Evolutionary conservation across 805 yeast species (phyloP).

Genomic region (Cyberlindnera americana): DNA sequence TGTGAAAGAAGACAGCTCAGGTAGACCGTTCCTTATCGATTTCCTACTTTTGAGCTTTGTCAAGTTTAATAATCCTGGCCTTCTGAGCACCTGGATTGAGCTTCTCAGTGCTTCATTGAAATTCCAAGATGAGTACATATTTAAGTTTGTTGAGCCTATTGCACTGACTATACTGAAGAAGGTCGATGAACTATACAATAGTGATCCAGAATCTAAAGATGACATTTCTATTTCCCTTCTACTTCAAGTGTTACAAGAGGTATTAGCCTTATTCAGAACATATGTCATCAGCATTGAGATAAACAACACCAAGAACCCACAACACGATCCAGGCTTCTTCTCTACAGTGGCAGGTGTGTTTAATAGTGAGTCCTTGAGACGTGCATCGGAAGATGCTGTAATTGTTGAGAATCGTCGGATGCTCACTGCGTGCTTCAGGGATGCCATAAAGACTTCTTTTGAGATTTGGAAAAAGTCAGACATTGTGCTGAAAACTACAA

Average conservation of each 20-base stretch:
- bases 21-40: slow-evolving; percentile 21
- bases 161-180: slow-evolving; percentile 22
- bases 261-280: slow-evolving; percentile 41
- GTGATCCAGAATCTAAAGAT: slow-evolving; percentile 27
- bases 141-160: slow-evolving; percentile 24
- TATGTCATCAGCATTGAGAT: slow-evolving; percentile 52
- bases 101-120: slow-evolving; percentile 20
- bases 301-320: slow-evolving; percentile 28
- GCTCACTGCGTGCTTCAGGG: slow-evolving; percentile 50
- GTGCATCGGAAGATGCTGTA: slow-evolving; percentile 4
- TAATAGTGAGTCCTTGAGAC: slow-evolving; percentile 50
- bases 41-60: slow-evolving; percentile 24
- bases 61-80: slow-evolving; percentile 21
- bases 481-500: slow-evolving; percentile 20
- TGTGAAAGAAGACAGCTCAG: slow-evolving; percentile 12
- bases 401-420: slow-evolving; percentile 18
- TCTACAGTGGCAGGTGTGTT: slow-evolving; percentile 75
- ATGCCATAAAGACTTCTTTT: slow-evolving; percentile 51
- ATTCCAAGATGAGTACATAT: slow-evolving; percentile 25
- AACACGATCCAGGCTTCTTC: slow-evolving; percentile 46
- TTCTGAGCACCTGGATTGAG: slow-evolving; percentile 22
- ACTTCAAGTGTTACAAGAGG: slow-evolving; percentile 60
- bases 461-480: slow-evolving; percentile 74
- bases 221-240: slow-evolving; percentile 44
- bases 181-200: slow-evolving; percentile 18